Conservation (phyloP, 306 rosid genomes). For the Castanospermum australe region DNA sequence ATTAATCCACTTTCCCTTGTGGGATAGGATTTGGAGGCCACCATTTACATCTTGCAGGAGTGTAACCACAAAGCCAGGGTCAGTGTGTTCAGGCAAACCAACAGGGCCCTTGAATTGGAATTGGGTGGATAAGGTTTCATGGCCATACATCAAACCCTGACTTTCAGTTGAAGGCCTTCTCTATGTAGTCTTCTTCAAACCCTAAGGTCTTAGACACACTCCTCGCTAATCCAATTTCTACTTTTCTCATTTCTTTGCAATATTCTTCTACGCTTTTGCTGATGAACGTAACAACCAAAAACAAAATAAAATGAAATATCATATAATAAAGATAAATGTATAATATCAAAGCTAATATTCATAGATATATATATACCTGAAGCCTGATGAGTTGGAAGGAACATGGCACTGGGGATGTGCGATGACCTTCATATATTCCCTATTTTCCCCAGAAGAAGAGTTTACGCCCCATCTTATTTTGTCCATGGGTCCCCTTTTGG, state of each 20-base stretch:
- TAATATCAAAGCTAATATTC: neutral
- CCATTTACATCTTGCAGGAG: slow-evolving; percentile 54
- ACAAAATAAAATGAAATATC: neutral
- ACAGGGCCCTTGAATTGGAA: slow-evolving; percentile 27
- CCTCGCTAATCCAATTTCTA: slow-evolving; percentile 38
- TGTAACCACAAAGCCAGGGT: slow-evolving; percentile 55
- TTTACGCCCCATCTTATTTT: slow-evolving; percentile 38
- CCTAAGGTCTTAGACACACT: slow-evolving; percentile 47
- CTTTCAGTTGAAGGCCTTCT: slow-evolving; percentile 43
- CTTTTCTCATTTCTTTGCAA: slow-evolving; percentile 29
- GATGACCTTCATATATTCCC: slow-evolving; percentile 48
- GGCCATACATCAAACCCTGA: slow-evolving; percentile 54
- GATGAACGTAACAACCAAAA: neutral
- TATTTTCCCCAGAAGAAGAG: slow-evolving; percentile 39
- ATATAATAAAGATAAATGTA: too few species aligned
- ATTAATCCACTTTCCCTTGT: slow-evolving; percentile 48
- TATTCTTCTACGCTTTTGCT: slow-evolving; percentile 45
- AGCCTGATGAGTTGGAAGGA: slow-evolving; percentile 29
- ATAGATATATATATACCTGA: slow-evolving; percentile 28
- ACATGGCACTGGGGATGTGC: slow-evolving; percentile 42
- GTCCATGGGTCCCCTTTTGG: slow-evolving; percentile 18
- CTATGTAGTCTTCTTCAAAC: slow-evolving; percentile 53
- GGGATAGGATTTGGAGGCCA: slow-evolving; percentile 55
- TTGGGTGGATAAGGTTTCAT: slow-evolving; percentile 55
- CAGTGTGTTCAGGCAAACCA: slow-evolving; percentile 51